phyloP scores from a whole-genome alignment of 73 alveolate species.

The Tetrahymena elliotti region DNA sequence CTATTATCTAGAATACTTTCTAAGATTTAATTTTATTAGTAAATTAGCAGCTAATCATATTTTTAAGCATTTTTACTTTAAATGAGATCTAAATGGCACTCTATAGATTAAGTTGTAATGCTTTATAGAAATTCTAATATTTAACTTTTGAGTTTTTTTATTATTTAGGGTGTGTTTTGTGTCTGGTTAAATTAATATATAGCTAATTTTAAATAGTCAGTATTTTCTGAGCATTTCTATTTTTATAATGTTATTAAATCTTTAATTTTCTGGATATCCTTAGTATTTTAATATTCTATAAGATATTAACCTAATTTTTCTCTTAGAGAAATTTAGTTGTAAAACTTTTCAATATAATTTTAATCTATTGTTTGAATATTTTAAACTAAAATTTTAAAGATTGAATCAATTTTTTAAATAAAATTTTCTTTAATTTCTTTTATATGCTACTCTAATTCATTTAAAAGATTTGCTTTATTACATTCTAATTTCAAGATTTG shows the following conservation, averaged over 20 bases:
- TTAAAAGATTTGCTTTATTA: neutral
- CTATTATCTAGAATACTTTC: too few species aligned
- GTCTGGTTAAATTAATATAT: too few species aligned
- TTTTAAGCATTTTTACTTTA: too few species aligned
- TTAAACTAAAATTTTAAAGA: neutral
- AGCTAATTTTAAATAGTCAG: too few species aligned
- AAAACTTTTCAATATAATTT: neutral
- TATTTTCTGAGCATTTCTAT: too few species aligned
- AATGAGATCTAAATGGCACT: too few species aligned
- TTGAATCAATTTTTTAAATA: neutral
- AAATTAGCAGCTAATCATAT: too few species aligned
- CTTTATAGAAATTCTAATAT: too few species aligned
- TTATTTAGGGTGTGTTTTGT: too few species aligned
- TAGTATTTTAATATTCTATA: neutral
- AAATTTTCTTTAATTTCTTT: neutral
- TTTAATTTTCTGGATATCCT: neutral
- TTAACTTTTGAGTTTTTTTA: too few species aligned
- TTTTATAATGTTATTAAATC: neutral
- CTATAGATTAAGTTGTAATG: too few species aligned
- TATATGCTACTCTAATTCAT: neutral
- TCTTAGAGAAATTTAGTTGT: neutral
- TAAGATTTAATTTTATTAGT: too few species aligned
- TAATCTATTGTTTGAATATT: neutral
- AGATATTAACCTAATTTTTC: neutral
- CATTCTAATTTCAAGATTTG: neutral